Evolutionary conservation across 2,329 filamentous ascomycete genomes (phyloP).

Genomic region (Fusarium sublunatum): DNA sequence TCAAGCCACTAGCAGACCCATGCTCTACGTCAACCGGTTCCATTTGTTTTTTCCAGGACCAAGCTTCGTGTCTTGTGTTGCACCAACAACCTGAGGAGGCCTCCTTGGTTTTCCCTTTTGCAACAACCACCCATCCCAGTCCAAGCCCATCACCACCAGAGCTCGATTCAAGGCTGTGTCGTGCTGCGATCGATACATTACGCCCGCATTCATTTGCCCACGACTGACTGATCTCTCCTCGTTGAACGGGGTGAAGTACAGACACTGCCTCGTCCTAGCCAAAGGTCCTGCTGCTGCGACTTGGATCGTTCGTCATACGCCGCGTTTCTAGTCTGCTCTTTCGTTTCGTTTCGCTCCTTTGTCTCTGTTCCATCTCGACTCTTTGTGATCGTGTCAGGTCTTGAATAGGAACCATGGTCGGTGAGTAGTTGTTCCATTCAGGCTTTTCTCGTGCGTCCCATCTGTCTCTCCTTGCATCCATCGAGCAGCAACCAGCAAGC

Average conservation of each 20-base stretch:
- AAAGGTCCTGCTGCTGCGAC: neutral
- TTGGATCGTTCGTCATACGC: constrained; percentile 28
- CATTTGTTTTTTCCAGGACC: constrained; percentile 2
- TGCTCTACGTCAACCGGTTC: constrained; percentile 35
- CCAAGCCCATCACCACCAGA: constrained; percentile 10
- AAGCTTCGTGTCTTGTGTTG: constrained; percentile 14
- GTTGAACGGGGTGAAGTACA: constrained; percentile 15
- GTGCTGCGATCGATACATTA: constrained; percentile 6
- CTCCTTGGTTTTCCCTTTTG: constrained; percentile 30
- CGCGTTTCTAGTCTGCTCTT: constrained; percentile 1
- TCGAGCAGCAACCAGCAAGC: constrained; percentile 2
- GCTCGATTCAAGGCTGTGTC: constrained; percentile 7
- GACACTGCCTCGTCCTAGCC: constrained; percentile 8
- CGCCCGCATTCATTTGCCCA: constrained; percentile 6
- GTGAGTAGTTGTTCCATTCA: constrained; percentile 28
- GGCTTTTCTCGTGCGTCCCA: constrained; percentile 12
- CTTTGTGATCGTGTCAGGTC: neutral
- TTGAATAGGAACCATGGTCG: constrained; percentile 27
- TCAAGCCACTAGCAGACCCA: constrained; percentile 21
- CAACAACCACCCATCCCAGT: constrained; percentile 17
- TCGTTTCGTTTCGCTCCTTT: constrained; percentile 7
- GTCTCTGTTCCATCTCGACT: constrained; percentile 3
- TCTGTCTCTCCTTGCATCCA: neutral
- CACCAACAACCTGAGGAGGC: constrained; percentile 21
- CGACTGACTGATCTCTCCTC: constrained; percentile 2